Base-by-base conservation (phyloP, 2,329 filamentous ascomycete species). In the Dactylonectria estremocensis region DNA sequence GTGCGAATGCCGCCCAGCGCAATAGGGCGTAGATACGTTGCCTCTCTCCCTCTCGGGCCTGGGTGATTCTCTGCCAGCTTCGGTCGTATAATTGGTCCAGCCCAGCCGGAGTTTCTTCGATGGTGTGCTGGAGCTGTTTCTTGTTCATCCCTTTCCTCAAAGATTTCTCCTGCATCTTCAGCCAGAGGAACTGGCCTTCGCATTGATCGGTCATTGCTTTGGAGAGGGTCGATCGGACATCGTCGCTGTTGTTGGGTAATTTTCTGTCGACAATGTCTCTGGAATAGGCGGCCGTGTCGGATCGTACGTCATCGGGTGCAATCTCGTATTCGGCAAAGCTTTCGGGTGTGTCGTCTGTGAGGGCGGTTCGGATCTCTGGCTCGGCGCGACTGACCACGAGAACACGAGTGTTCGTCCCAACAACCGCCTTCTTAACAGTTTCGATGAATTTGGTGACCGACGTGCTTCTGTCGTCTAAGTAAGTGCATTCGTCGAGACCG, bases 381-480 rank as follows among this genome's bases (percentile, higher is more conserved):
- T 76, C 72, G 7, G 73, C 66, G 2, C 78, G 77, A 22, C 78
- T 80, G 0, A 74, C 37, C 1, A 80, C 49, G 0, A 80, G 13
- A 0, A 81, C 31, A 0, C 67, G 74, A 3, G 56, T 70, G 3
- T 63, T 7, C 0, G 71, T 74, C 2, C 60, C 28, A 0, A n/a
- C 3, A 1, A 68, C 59, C 0, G 69, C 64, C 0, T 54, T 1
- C 3, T 18, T 66, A 1, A 78, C 10, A 1, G 59, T 69, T 0
- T 60, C 22, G 2, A 80, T 33, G 40, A 80, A 78, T 28, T 7
- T 3, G 24, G 24, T 28, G 24, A 28, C 24, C 24, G 24, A 28
- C 24, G 24, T 28, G 24, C 24, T 28, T 3, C 24, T 28, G 24
- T 28, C 7, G 24, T 28, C 24, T 7, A 28, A 28, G 24, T 28